Percentiles rank a stretch among this genome's conserved stretches.
phyloP scores from a whole-genome alignment of 192 early-diverging fungal species.

The Backusella morwellensis region DNA sequence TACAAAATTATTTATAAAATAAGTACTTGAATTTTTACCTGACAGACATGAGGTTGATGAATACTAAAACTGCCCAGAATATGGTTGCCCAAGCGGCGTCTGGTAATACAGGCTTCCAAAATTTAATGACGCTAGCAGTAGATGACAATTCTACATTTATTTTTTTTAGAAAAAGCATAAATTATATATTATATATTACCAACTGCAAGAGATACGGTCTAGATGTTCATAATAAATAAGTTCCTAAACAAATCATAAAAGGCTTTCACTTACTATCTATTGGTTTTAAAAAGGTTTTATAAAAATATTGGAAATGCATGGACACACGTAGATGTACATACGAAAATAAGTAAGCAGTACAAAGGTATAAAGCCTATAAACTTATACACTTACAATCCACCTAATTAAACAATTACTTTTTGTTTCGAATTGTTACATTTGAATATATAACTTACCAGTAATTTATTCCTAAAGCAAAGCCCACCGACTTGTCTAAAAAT shows the following conservation, averaged over 20 bases:
- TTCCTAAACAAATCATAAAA: background rate
- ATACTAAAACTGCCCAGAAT: background rate
- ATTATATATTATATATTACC: background rate
- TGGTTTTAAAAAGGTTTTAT: background rate
- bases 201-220: background rate
- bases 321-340: background rate
- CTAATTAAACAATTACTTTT: background rate
- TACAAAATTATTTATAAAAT: conserved; percentile 25
- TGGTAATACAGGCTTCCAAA: background rate
- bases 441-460: background rate
- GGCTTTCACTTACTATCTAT: background rate
- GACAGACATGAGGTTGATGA: background rate
- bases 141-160: background rate
- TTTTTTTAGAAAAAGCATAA: background rate
- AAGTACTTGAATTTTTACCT: background rate
- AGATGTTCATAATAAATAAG: background rate
- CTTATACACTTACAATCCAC: background rate
- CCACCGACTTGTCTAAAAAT: background rate
- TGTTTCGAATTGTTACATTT: background rate
- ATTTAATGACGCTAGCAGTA: background rate
- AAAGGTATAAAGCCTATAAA: background rate
- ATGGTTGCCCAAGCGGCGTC: background rate
- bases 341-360: background rate
- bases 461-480: background rate
- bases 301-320: background rate